phyloP scores from a whole-genome alignment of 768 basidiomycete genomes.

The Rhizopogon salebrosus region DNA sequence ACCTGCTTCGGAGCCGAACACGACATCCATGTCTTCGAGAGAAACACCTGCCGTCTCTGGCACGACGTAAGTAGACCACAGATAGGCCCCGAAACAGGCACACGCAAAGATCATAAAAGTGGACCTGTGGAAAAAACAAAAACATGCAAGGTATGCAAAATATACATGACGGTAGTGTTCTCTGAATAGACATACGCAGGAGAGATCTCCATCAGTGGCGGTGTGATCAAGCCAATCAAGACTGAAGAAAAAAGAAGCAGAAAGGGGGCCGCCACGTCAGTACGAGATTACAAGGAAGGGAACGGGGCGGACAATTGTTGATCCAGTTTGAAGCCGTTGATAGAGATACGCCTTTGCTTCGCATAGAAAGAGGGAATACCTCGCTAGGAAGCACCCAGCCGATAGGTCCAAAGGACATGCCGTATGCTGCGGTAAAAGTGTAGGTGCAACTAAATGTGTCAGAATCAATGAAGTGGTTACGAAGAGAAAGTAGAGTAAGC shows the following conservation, averaged over 20 bases:
- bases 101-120: slow-evolving; percentile 67
- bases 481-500: background rate
- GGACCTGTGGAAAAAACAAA: slow-evolving; percentile 31
- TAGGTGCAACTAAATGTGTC: slow-evolving; percentile 60
- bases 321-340: slow-evolving; percentile 85
- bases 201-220: slow-evolving; percentile 56
- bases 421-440: slow-evolving; percentile 72
- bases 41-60: slow-evolving; percentile 78
- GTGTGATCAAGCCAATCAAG: slow-evolving; percentile 70
- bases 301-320: slow-evolving; percentile 59
- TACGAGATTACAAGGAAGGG: background rate
- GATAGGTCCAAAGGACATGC: slow-evolving; percentile 72
- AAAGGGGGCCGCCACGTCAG: background rate
- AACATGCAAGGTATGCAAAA: background rate
- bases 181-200: slow-evolving; percentile 39
- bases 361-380: slow-evolving; percentile 73
- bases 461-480: background rate
- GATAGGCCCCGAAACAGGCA: slow-evolving; percentile 60
- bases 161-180: background rate
- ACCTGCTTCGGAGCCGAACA: slow-evolving; percentile 59
- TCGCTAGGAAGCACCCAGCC: slow-evolving; percentile 84
- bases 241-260: slow-evolving; percentile 36
- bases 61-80: slow-evolving; percentile 66
- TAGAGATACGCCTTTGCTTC: slow-evolving; percentile 78
- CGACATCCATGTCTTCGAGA: slow-evolving; percentile 68